Evolutionary conservation across 345 rosid species (phyloP), one percentile per base, ranked within the genome.

Genomic region (Pistacia integerrima): DNA sequence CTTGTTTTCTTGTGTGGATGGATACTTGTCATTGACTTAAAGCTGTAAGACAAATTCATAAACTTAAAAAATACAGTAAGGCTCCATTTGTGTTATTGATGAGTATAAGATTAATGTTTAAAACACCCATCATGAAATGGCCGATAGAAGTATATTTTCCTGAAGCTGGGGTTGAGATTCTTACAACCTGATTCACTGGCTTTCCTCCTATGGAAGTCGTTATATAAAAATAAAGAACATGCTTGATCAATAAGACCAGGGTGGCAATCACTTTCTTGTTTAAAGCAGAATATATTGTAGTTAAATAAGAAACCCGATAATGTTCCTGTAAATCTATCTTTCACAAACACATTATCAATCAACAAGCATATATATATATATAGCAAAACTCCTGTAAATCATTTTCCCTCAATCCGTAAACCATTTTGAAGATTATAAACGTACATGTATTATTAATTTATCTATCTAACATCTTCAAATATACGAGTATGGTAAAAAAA

Each of bases 221-320:
- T 25, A 25, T n/a, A 0, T 36, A 8, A 59, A 18, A 62, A 51
- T 8, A 62, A 38, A 30, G 28, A 72, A 73, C 80, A 67, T 76
- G 77, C n/a, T 72, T 76, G 70, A 72, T 76, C 17, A 55, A 55
- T 41, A 54, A 61, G 44, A 61, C 77, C 75, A 62, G 80, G 80
- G 51, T 73, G 77, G 72, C 80, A 73, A 64, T 44, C 77, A 56
- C 28, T 46, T 46, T 25, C 17, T 35, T 56, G 1, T 13, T 51
- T 8, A 41, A 5, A 41, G 46, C 9, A 5, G 9, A 41, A 41
- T 5, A 41, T 8, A 41, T 41, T 41, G 8, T 41, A 5, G 46
- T 56, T 11, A 11, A 17, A 4, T 59, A 18, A 13, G 59, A 5
- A 2, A 6, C 30, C 48, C 13, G 7, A 35, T 2, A 46, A 35